phyloP scores from a whole-genome alignment of 805 yeast genomes.

The Candida nitratophila region DNA sequence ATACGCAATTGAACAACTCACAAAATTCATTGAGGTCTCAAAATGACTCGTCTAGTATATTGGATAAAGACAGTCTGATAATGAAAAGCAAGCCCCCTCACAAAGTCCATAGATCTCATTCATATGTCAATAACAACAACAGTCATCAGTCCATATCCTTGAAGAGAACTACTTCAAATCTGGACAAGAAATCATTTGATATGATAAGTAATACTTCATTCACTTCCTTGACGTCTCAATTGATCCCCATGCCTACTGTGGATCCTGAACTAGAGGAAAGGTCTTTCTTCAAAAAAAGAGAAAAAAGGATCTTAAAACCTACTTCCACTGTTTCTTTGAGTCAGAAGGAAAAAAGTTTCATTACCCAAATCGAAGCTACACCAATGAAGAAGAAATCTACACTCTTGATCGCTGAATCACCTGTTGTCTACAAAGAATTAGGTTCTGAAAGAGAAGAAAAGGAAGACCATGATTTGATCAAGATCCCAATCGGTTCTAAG shows the following conservation, averaged over 20 bases:
- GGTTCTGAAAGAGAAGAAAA: too few relatives aligned
- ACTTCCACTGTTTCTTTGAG: too few relatives aligned
- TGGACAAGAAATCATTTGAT: slow-evolving; percentile 23
- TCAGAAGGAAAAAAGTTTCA: neutral
- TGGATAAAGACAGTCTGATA: neutral
- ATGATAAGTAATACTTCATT: slow-evolving; percentile 22
- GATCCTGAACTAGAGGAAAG: neutral
- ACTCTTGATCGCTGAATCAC: neutral
- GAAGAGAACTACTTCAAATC: slow-evolving; percentile 18
- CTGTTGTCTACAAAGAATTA: neutral
- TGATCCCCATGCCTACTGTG: neutral
- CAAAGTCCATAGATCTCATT: too few relatives aligned
- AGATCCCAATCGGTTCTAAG: too few relatives aligned
- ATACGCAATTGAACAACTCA: neutral
- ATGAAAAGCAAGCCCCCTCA: slow-evolving; percentile 1
- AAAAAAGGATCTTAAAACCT: neutral
- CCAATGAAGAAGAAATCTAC: neutral
- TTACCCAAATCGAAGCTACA: slow-evolving; percentile 1
- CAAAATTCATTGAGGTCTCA: neutral
- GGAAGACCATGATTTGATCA: too few relatives aligned
- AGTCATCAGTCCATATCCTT: slow-evolving; percentile 1
- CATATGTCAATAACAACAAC: too few relatives aligned
- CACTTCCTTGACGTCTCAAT: neutral
- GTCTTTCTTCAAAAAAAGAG: neutral
- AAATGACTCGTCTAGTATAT: neutral